phyloP scores from a whole-genome alignment of 2,329 filamentous ascomycete species.

The Fusarium agapanthi region DNA sequence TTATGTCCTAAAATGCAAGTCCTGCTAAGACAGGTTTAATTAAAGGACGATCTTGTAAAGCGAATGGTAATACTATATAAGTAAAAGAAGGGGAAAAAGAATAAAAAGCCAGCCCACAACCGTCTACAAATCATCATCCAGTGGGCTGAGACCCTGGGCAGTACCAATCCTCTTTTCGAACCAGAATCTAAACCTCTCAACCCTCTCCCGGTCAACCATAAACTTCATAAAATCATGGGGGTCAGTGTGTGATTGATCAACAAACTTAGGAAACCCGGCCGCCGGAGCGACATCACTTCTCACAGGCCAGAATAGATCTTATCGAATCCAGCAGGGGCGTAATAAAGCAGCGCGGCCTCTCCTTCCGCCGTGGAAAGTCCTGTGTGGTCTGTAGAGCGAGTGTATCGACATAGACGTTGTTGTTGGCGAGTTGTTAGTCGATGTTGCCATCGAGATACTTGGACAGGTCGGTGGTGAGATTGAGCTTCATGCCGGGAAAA shows the following conservation, averaged over 20 bases:
- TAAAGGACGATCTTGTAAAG: too few relatives aligned
- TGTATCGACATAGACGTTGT: not conserved
- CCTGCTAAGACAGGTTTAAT: too few relatives aligned
- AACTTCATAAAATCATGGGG: not conserved
- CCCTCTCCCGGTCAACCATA: not conserved
- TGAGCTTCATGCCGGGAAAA: not conserved
- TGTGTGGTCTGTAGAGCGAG: not conserved
- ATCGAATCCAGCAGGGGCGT: not conserved
- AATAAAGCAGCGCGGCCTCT: not conserved
- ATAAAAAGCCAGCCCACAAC: fast-evolving
- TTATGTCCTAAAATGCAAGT: too few relatives aligned
- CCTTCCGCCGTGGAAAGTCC: not conserved
- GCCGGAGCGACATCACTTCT: not conserved
- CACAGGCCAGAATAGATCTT: not conserved
- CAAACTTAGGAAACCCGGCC: not conserved
- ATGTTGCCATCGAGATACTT: not conserved
- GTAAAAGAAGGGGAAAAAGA: not conserved
- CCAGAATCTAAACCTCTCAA: not conserved
- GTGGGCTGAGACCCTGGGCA: not conserved
- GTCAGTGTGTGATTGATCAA: not conserved
- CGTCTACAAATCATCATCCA: not conserved
- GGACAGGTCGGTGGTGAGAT: not conserved
- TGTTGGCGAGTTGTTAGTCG: not conserved
- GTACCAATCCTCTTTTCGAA: not conserved
- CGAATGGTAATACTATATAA: too few relatives aligned